A percentile compares a stretch with the other conserved stretches of the same genome.
Evolutionary conservation across 2,329 filamentous ascomycete genomes (phyloP).

Genomic region (Pseudogymnoascus sp.): DNA sequence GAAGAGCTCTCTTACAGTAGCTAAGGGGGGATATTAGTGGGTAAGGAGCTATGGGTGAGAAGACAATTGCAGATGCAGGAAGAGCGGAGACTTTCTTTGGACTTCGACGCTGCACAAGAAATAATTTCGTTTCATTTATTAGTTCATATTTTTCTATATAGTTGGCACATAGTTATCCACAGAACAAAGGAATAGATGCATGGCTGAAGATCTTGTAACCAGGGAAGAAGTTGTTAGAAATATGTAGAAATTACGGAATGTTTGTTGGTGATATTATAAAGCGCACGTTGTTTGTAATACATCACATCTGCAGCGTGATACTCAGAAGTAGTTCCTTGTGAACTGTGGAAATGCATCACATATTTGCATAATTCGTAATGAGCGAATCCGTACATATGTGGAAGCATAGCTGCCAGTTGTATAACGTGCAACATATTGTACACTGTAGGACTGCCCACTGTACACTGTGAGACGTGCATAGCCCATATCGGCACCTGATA

Average conservation of each 20-base stretch:
- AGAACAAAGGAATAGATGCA: neutral
- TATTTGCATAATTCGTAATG: neutral
- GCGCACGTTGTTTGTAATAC: neutral
- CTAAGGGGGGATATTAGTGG: neutral
- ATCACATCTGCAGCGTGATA: neutral
- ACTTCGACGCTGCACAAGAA: neutral
- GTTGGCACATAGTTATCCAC: neutral
- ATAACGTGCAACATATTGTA: neutral
- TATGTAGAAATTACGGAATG: neutral
- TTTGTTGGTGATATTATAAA: neutral
- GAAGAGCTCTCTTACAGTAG: neutral
- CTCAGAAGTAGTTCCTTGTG: neutral
- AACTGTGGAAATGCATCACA: neutral
- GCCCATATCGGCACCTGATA: neutral
- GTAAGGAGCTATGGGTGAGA: neutral
- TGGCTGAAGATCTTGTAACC: neutral
- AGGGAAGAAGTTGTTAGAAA: neutral
- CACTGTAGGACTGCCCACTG: neutral
- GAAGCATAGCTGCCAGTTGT: neutral
- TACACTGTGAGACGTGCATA: neutral
- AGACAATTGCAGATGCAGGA: neutral
- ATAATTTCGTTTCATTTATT: neutral
- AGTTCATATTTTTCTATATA: neutral
- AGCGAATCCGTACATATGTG: neutral
- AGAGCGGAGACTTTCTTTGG: neutral